Evolutionary conservation across 2,329 filamentous ascomycete species (phyloP), one percentile per base, ranked within the genome.

Genomic region (Scopulariopsis brevicaulis): DNA sequence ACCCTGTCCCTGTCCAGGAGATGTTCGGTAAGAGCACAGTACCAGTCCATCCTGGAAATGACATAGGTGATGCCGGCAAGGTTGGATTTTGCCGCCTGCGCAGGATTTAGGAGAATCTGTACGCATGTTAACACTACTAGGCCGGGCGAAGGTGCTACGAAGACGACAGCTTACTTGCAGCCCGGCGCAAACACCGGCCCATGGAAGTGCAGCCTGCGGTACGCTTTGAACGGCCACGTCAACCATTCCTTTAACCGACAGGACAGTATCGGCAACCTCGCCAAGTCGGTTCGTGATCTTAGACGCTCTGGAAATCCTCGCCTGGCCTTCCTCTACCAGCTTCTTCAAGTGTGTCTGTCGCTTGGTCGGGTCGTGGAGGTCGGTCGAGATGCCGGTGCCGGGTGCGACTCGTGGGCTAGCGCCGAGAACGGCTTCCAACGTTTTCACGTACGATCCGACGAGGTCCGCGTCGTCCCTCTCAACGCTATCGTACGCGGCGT

Each of bases 41-140:
- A 73, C 70, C 67, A 74, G 1, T 71, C 63, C 65, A 73, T 74
- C 48, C 66, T 65, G 1, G 63, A 64, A 15, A 70, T 25, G 43
- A 75, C 66, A 54, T 75, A 66, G 1, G 58, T 28, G 40, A 74
- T 66, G 14, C 71, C 71, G 11, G 65, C 54, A 1, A 64, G 67
- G 52, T 73, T 72, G 22, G 63, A 58, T 8, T 61, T 55, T 15
- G 62, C 63, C 58, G 64, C 63, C 0, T 57, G 61, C n/a, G 67
- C 56, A 1, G 68, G 64, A 35, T 69, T 71, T 15, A 58, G 53
- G 20, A 72, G 61, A 5, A 71, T 62, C 68, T 70, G 20, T 51
- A 50, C 20, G 48, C 54, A 35, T 53, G 37, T 60, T 18, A 59
- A 14, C 14, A 37, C 7, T 7, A 56, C 51, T 20, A n/a, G n/a